phyloP scores from a whole-genome alignment of 106 monocot genomes.

The Platanthera guangdongensis region DNA sequence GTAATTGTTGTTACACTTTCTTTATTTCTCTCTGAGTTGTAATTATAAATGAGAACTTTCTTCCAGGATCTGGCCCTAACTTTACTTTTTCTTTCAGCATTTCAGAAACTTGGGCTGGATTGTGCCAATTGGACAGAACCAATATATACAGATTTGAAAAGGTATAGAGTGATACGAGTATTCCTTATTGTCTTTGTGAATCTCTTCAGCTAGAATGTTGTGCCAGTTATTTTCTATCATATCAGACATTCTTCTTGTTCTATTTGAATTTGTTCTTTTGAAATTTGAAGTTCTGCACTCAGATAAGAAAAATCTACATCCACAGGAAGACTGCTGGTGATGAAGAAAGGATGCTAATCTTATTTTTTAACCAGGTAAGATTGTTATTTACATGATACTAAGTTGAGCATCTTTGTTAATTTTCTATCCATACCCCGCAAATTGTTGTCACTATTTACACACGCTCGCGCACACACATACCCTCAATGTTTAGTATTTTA shows the following conservation, averaged over 20 bases:
- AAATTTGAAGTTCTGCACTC: constrained; percentile 5
- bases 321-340: constrained; percentile 57
- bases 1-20: not conserved
- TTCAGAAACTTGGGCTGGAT: constrained; percentile 65
- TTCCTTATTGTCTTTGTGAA: not conserved
- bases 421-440: not conserved
- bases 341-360: constrained; percentile 63
- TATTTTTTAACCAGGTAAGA: constrained; percentile 64
- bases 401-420: not conserved
- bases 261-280: constrained; percentile 1
- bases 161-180: constrained; percentile 14
- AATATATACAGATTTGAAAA: constrained; percentile 48
- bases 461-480: not conserved
- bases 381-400: not conserved
- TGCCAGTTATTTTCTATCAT: constrained; percentile 5
- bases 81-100: constrained; percentile 34
- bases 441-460: no score
- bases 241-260: constrained; percentile 8
- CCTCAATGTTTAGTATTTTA: not conserved
- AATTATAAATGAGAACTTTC: not conserved
- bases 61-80: constrained; percentile 1
- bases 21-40: not conserved
- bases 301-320: constrained; percentile 4
- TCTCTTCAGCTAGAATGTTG: not conserved
- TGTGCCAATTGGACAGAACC: constrained; percentile 87